Base-by-base conservation (phyloP, 129 eudicot genomes). In the Saussurea involucrata region DNA sequence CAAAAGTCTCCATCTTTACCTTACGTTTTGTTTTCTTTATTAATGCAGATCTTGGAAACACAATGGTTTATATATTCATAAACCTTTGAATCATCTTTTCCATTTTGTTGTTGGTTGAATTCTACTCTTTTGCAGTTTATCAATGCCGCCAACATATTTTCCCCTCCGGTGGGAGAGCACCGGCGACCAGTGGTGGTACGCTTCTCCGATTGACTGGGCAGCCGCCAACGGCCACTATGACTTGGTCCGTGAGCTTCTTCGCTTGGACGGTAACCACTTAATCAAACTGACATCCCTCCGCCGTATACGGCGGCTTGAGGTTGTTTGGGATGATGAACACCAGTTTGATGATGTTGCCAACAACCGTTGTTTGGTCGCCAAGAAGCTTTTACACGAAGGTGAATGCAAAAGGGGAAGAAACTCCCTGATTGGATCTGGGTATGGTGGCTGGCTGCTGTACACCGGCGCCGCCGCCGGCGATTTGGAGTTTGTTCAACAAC, bases 111-210 rank as follows among this genome's bases (percentile, higher is more conserved):
- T 66, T 66, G 2, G 3, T 66, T 66, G 18, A 34, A 29, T 66
- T 28, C 72, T 31, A 33, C 13, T 74, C 53, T 15, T 29, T n/a
- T 15, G 1, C n/a, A n/a, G 8, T 13, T 72, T 22, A 29, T 69
- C 68, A 73, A 90, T 89, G 98, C 85, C 96, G 49, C 87, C 97
- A 4, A 80, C 85, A 24, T 83, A 91, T 81, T 95, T 95, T 58
- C 97, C 98, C 4, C 92, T 95, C 9, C 61, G 97, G 12, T 95
- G 98, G 98, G 97, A 91, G 80, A 91, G 98, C 84, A 95, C 98
- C 8, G 98, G 98, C 8, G 98, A 95, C 63, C 97, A 89, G 18
- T 95, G 98, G 98, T 95, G 98, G 98, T 95, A 86, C 27, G 98
- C 94, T 18, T 86, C 97, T 37, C 98, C 98, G n/a, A 88, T 95